phyloP scores from a whole-genome alignment of 495 filamentous ascomycete genomes.

The Hapsidospora chrysogenum region DNA sequence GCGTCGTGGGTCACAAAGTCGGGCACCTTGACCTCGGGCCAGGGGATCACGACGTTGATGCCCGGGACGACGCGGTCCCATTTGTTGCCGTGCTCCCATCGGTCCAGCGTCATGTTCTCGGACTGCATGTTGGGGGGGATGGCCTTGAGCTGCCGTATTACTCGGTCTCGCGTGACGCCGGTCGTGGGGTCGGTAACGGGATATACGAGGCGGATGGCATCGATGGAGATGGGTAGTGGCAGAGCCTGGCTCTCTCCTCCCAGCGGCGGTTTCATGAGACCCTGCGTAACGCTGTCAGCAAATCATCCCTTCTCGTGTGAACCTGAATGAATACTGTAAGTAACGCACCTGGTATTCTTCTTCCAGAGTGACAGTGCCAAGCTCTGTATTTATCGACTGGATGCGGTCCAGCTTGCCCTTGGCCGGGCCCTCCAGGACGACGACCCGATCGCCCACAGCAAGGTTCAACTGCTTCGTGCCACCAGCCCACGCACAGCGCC shows the following conservation, averaged over 20 bases:
- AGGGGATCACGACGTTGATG: constrained; percentile 51
- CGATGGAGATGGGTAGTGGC: constrained; percentile 37
- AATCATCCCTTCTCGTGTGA: neutral
- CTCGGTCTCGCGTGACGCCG: constrained; percentile 46
- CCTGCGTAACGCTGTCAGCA: constrained; percentile 9
- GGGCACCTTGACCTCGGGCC: constrained; percentile 37
- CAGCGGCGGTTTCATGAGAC: neutral
- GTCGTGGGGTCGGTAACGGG: constrained; percentile 48
- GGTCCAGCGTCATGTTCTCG: constrained; percentile 23
- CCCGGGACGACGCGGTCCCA: constrained; percentile 41
- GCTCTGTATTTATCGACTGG: constrained; percentile 33
- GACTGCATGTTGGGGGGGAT: constrained; percentile 11
- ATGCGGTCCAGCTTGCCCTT: constrained; percentile 69
- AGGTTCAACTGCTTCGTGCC: constrained; percentile 47
- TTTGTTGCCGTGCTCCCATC: constrained; percentile 19
- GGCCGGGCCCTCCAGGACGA: constrained; percentile 55
- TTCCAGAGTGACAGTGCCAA: constrained; percentile 41
- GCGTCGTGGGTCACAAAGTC: constrained; percentile 33
- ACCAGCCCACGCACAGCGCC: constrained; percentile 25
- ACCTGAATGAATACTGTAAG: no score
- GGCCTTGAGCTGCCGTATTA: constrained; percentile 46
- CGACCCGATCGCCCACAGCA: constrained; percentile 55
- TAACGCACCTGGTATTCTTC: constrained; percentile 12
- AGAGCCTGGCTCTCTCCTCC: neutral
- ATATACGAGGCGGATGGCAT: constrained; percentile 63